A percentile compares a stretch with the other conserved stretches of the same genome.
Conservation (phyloP, 2,329 filamentous ascomycete species). For the Aureobasidium subglaciale region DNA sequence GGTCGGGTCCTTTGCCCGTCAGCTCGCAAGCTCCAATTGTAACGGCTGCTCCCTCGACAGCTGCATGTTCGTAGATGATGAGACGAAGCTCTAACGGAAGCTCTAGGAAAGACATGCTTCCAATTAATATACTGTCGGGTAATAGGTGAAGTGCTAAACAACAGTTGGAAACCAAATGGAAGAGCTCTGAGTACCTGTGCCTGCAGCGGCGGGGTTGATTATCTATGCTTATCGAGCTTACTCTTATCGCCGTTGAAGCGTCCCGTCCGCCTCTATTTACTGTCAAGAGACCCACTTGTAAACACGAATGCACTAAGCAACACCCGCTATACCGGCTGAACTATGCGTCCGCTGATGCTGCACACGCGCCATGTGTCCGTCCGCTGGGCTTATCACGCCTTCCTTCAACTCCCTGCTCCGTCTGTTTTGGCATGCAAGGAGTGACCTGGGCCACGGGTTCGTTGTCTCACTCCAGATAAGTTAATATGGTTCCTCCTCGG, state of each 20-base stretch:
- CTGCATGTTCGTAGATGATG: constrained; percentile 35
- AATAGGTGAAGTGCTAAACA: not conserved
- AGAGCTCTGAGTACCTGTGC: not conserved
- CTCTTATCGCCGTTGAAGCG: constrained; percentile 11
- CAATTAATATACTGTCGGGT: not conserved
- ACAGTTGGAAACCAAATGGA: not conserved
- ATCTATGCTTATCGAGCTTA: constrained; percentile 1
- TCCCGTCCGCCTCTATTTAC: constrained; percentile 13
- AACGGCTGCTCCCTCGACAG: constrained; percentile 30
- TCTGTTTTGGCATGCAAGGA: not conserved
- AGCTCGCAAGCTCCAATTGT: constrained; percentile 34
- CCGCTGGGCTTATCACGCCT: not conserved
- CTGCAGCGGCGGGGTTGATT: not conserved
- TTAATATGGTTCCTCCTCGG: not conserved
- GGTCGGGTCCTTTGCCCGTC: constrained; percentile 26
- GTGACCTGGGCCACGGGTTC: not conserved
- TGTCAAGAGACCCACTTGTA: constrained; percentile 6
- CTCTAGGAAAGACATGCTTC: constrained; percentile 21
- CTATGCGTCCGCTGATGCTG: not conserved
- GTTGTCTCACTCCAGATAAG: not conserved
- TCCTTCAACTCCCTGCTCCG: not conserved
- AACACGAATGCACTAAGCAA: constrained; percentile 10
- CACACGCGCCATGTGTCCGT: not conserved
- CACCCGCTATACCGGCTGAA: not conserved
- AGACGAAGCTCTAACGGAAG: constrained; percentile 37